Evolutionary conservation across 2,329 filamentous ascomycete species (phyloP).

Genomic region (Epicoccum nigrum): DNA sequence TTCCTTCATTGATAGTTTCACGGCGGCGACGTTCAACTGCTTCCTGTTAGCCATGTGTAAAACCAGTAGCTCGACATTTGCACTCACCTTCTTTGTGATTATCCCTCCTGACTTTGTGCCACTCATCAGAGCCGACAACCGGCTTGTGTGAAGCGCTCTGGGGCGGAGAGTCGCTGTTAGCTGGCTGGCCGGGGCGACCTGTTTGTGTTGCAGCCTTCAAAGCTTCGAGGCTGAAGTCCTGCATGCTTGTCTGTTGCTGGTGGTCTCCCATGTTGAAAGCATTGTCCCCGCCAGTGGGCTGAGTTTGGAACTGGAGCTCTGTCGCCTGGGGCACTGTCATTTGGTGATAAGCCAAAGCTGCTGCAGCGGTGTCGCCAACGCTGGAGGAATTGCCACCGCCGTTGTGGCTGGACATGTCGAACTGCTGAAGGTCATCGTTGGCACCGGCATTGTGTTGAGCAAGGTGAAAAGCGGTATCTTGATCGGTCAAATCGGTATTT

Average conservation of each 20-base stretch:
- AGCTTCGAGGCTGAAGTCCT: conserved; percentile 55
- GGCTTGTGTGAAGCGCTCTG: conserved; percentile 65
- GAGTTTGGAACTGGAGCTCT: conserved; percentile 58
- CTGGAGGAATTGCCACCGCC: conserved; percentile 57
- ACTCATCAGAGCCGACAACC: conserved; percentile 92
- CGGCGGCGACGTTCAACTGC: conserved; percentile 92
- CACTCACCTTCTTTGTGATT: conserved; percentile 95
- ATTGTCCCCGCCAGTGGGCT: conserved; percentile 51
- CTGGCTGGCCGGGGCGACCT: conserved; percentile 53
- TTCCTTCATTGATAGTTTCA: conserved; percentile 98
- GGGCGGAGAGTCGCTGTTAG: conserved; percentile 45
- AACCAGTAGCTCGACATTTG: not conserved
- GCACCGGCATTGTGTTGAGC: conserved; percentile 50
- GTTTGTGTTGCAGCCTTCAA: conserved; percentile 56
- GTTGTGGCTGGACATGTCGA: conserved; percentile 56
- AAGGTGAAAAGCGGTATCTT: conserved; percentile 48
- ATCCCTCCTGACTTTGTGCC: conserved; percentile 96
- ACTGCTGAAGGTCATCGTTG: conserved; percentile 51
- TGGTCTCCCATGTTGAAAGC: conserved; percentile 54
- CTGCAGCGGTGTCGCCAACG: conserved; percentile 65
- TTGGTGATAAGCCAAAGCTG: conserved; percentile 59
- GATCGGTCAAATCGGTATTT: conserved; percentile 45
- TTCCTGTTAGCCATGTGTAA: conserved; percentile 12
- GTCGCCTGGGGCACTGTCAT: conserved; percentile 64
- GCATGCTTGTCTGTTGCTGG: conserved; percentile 48